A percentile compares a stretch with the other conserved stretches of the same genome.
phyloP scores from a whole-genome alignment of 495 filamentous ascomycete species.

The Penicillium lividum region DNA sequence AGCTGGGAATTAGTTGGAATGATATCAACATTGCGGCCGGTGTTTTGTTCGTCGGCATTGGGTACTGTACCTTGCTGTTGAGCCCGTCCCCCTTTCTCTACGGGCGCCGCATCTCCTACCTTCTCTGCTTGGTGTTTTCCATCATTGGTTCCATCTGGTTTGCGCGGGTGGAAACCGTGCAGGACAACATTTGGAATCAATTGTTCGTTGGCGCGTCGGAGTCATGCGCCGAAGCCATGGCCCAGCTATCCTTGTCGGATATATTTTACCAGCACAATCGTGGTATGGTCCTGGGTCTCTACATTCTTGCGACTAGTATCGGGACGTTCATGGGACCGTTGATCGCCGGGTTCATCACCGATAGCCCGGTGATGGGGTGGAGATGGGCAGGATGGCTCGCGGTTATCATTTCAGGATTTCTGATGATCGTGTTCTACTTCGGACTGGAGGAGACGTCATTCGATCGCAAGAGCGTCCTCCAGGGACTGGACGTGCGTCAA shows the following conservation, averaged over 20 bases:
- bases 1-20: conserved; percentile 26
- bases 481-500: conserved; percentile 8
- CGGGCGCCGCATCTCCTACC: conserved; percentile 26
- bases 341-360: conserved; percentile 30
- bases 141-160: conserved; percentile 29
- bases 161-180: conserved; percentile 14
- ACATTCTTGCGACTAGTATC: conserved; percentile 31
- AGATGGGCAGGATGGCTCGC: conserved; percentile 36
- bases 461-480: conserved; percentile 21
- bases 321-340: conserved; percentile 36
- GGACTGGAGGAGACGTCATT: conserved; percentile 31
- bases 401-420: conserved; percentile 28
- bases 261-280: conserved; percentile 31
- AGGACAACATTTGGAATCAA: conserved; percentile 31
- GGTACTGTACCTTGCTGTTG: conserved; percentile 25
- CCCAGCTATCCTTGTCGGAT: conserved; percentile 31
- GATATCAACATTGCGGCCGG: conserved; percentile 29
- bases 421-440: conserved; percentile 27
- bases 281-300: conserved; percentile 27
- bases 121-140: conserved; percentile 26
- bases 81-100: conserved; percentile 28
- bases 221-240: conserved; percentile 30
- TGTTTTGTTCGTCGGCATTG: conserved; percentile 29
- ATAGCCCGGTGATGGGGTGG: conserved; percentile 25
- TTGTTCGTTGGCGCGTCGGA: conserved; percentile 32